Evolutionary conservation across 345 rosid species (phyloP).

Genomic region (Acer negundo): DNA sequence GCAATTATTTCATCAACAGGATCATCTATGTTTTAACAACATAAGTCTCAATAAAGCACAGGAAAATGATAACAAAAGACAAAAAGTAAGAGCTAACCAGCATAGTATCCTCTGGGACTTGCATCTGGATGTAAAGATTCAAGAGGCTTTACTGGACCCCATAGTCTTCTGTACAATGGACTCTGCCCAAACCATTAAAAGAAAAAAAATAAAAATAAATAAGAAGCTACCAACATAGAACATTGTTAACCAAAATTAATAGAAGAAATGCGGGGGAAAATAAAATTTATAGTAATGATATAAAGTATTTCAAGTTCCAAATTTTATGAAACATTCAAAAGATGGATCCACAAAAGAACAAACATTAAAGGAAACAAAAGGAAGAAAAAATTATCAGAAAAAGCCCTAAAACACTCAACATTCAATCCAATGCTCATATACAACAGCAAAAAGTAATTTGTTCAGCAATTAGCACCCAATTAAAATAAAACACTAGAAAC

Average conservation of each 20-base stretch:
- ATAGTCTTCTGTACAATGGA: constrained; percentile 72
- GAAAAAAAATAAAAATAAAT: constrained; percentile 9
- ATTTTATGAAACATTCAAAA: too few species aligned
- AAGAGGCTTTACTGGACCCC: constrained; percentile 80
- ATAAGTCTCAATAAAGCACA: background rate
- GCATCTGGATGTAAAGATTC: constrained; percentile 82
- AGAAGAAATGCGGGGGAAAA: too few species aligned
- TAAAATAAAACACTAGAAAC: constrained; percentile 8
- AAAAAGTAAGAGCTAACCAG: constrained; percentile 51
- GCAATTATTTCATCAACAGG: background rate
- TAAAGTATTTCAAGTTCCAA: too few species aligned
- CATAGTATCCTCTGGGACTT: constrained; percentile 74
- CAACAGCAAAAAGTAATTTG: too few species aligned
- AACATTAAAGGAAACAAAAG: too few species aligned
- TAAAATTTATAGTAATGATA: too few species aligned
- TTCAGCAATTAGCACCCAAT: too few species aligned
- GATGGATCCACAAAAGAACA: too few species aligned
- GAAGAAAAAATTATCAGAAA: too few species aligned
- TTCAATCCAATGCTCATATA: too few species aligned
- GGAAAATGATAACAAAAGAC: background rate
- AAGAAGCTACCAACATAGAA: constrained; percentile 9
- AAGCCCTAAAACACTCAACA: constrained; percentile 1
- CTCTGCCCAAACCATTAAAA: constrained; percentile 46
- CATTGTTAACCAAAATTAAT: background rate
- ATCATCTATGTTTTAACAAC: background rate